These are phyloP conservation scores for Actinidia polygama DNA, from an alignment of 179 eudicot species.

Conservation along the genomic window DNA sequence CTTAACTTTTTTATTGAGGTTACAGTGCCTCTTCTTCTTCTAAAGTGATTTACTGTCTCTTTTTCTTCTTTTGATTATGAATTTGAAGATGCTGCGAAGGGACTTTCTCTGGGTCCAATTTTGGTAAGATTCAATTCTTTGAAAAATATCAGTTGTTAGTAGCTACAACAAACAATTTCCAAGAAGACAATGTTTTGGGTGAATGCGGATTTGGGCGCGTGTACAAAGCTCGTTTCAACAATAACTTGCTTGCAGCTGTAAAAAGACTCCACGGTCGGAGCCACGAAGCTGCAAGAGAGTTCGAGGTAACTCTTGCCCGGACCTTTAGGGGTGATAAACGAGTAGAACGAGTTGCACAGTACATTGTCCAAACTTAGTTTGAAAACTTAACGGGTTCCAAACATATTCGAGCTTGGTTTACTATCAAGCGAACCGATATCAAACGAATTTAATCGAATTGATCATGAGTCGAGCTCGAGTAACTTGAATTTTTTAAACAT, in stretches of 20 bases:
- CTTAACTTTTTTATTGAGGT: no score
- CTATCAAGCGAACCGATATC: no score
- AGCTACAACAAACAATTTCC: conserved; percentile 69
- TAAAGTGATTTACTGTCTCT: no score
- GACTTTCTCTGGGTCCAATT: conserved; percentile 46
- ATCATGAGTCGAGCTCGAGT: no score
- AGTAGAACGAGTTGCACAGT: no score
- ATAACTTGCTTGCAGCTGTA: conserved; percentile 64
- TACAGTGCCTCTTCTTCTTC: no score
- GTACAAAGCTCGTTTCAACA: conserved; percentile 75
- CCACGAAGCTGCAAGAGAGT: conserved; percentile 72
- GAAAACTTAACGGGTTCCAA: no score
- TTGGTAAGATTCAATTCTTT: conserved; percentile 47
- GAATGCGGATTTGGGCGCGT: conserved; percentile 80
- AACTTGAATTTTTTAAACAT: no score
- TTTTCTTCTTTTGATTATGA: neutral
- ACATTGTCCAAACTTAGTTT: no score
- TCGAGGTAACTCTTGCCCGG: conserved; percentile 62
- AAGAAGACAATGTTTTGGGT: conserved; percentile 58
- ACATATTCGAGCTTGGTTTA: no score
- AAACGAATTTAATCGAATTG: no score
- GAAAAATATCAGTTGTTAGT: conserved; percentile 59
- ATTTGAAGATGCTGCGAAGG: conserved; percentile 44
- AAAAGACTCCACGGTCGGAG: conserved; percentile 59
- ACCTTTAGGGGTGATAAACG: no score